Conservation (phyloP, 768 basidiomycete genomes). For the Terana coerulea region DNA sequence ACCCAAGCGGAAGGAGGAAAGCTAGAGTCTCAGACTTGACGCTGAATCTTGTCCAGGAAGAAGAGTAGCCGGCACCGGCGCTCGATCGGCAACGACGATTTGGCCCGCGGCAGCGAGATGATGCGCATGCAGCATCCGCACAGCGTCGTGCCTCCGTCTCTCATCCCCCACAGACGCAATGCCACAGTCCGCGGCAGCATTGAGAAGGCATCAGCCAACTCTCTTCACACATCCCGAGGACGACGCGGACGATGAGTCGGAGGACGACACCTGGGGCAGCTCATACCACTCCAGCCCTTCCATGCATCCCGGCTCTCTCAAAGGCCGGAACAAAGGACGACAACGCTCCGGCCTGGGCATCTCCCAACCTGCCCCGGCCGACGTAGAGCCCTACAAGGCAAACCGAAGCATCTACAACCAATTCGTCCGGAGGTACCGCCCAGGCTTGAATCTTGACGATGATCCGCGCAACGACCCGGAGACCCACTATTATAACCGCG, state of each 20-base stretch:
- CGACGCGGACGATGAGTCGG: slow-evolving; percentile 47
- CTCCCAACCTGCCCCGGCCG: slow-evolving; percentile 21
- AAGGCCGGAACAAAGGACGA: slow-evolving; percentile 25
- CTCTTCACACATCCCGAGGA: slow-evolving; percentile 64
- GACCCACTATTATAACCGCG: slow-evolving; percentile 74
- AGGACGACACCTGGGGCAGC: slow-evolving; percentile 38
- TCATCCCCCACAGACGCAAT: slow-evolving; percentile 1
- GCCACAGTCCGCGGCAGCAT: slow-evolving; percentile 21
- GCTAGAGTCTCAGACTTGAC: background rate
- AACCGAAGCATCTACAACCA: slow-evolving; percentile 68
- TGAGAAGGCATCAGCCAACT: slow-evolving; percentile 62
- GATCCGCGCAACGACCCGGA: slow-evolving; percentile 81
- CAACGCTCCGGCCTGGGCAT: slow-evolving; percentile 21
- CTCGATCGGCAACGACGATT: too few relatives aligned
- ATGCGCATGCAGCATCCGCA: too few relatives aligned
- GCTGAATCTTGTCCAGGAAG: background rate
- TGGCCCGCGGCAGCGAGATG: too few relatives aligned
- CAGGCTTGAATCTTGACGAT: slow-evolving; percentile 55
- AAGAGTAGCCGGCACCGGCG: background rate
- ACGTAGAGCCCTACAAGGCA: slow-evolving; percentile 28
- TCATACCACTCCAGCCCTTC: slow-evolving; percentile 19
- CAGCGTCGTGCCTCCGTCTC: slow-evolving; percentile 4
- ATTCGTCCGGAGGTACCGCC: slow-evolving; percentile 73
- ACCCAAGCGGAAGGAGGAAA: background rate
- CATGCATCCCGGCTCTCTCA: slow-evolving; percentile 20